Conservation (phyloP, 371 early-diverging fungal genomes). For the Syncephalastrum monosporum region DNA sequence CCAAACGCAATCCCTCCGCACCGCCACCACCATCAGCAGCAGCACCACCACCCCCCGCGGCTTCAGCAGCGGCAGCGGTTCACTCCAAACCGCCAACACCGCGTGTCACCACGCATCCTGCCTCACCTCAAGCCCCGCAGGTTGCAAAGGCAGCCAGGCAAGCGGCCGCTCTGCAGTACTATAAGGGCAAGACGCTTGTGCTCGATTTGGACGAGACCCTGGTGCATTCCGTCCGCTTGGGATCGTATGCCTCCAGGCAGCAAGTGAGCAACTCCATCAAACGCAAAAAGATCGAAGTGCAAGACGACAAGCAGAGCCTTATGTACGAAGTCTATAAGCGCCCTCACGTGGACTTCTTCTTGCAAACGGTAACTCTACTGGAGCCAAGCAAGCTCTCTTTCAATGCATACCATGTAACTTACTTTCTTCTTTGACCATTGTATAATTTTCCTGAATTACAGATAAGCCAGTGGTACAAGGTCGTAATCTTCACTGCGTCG, state of each 20-base stretch:
- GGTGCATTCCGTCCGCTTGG: constrained; percentile 77
- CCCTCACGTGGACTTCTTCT: constrained; percentile 93
- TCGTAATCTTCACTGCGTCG: constrained; percentile 98
- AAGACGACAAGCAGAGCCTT: constrained; percentile 85
- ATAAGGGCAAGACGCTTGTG: constrained; percentile 80
- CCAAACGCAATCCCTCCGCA: constrained; percentile 6
- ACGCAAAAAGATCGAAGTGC: constrained; percentile 76
- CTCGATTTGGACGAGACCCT: constrained; percentile 97
- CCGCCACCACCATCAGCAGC: neutral
- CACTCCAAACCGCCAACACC: neutral
- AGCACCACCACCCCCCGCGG: constrained; percentile 1
- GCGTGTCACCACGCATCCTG: constrained; percentile 2
- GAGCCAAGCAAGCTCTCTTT: neutral
- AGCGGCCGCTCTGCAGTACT: constrained; percentile 28
- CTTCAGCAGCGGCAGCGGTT: constrained; percentile 6
- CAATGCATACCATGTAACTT: neutral
- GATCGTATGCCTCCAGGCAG: constrained; percentile 21
- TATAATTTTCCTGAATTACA: constrained; percentile 16
- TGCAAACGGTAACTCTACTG: constrained; percentile 69
- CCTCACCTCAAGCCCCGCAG: neutral
- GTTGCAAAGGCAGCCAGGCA: constrained; percentile 5
- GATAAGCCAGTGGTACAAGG: constrained; percentile 94
- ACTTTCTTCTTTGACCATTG: neutral
- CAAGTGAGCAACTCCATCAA: constrained; percentile 31
- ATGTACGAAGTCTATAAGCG: constrained; percentile 96